A percentile compares a stretch with the other conserved stretches of the same genome.
phyloP scores from a whole-genome alignment of 345 rosid species.

The Eucalyptus cladocalyx region DNA sequence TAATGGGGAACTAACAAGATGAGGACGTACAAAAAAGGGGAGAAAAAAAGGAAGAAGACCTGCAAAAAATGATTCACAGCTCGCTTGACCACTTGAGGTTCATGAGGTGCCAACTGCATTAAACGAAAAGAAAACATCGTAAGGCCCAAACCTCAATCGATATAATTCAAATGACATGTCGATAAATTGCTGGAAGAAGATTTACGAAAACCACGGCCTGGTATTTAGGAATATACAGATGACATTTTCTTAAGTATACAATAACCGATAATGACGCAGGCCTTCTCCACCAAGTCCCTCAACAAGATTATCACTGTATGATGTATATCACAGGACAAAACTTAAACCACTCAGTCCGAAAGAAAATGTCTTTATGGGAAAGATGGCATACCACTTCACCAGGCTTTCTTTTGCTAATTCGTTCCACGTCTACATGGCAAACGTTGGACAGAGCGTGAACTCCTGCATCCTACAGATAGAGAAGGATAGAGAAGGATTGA shows the following conservation, averaged over 20 bases:
- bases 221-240: background rate
- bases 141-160: background rate
- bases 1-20: background rate
- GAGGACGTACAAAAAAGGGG: background rate
- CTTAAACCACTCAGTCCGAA: background rate
- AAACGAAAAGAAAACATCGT: background rate
- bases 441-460: constrained; percentile 94
- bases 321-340: background rate
- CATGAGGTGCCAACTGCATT: constrained; percentile 91
- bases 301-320: background rate
- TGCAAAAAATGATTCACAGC: constrained; percentile 94
- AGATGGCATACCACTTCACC: constrained; percentile 61
- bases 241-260: background rate
- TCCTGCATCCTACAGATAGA: constrained; percentile 68
- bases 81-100: constrained; percentile 67
- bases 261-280: background rate
- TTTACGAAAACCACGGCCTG: background rate
- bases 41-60: constrained; percentile 19
- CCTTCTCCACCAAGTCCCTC: background rate
- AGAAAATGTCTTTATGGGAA: background rate
- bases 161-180: background rate
- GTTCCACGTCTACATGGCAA: constrained; percentile 91
- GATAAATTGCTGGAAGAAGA: background rate
- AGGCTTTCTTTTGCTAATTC: constrained; percentile 85
- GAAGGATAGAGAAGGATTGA: background rate